phyloP scores from a whole-genome alignment of 306 rosid species.

The Ormosia semicastrata region DNA sequence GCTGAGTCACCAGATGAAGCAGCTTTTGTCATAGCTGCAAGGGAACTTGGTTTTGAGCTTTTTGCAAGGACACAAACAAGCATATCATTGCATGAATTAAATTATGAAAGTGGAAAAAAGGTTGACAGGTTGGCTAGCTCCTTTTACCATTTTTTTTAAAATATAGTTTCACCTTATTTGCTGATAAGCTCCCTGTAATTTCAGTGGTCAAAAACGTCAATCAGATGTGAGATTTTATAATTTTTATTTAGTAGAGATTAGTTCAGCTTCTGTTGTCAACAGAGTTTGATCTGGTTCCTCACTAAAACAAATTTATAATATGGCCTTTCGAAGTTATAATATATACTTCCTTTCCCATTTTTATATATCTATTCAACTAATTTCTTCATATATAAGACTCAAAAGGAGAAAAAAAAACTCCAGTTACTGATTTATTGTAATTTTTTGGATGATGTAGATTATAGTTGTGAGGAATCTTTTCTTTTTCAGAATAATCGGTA shows the following conservation, averaged over 20 bases:
- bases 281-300: constrained; percentile 15
- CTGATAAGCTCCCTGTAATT: background rate
- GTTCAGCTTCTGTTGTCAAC: background rate
- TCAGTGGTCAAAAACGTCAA: background rate
- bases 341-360: background rate
- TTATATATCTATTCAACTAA: background rate
- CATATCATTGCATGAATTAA: constrained; percentile 64
- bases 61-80: constrained; percentile 60
- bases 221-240: background rate
- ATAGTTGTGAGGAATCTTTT: background rate
- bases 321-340: background rate
- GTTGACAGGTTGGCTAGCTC: constrained; percentile 81
- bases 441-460: background rate
- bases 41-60: constrained; percentile 86
- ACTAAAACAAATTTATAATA: background rate
- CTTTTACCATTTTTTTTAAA: constrained; percentile 29
- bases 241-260: background rate
- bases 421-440: background rate
- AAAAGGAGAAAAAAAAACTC: background rate
- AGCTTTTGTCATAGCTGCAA: constrained; percentile 89
- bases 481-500: background rate
- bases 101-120: constrained; percentile 53
- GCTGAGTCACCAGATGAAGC: constrained; percentile 97
- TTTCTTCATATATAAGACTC: background rate
- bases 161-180: background rate